Conservation (phyloP, 768 basidiomycete genomes). For the Kwoniella sp. region DNA sequence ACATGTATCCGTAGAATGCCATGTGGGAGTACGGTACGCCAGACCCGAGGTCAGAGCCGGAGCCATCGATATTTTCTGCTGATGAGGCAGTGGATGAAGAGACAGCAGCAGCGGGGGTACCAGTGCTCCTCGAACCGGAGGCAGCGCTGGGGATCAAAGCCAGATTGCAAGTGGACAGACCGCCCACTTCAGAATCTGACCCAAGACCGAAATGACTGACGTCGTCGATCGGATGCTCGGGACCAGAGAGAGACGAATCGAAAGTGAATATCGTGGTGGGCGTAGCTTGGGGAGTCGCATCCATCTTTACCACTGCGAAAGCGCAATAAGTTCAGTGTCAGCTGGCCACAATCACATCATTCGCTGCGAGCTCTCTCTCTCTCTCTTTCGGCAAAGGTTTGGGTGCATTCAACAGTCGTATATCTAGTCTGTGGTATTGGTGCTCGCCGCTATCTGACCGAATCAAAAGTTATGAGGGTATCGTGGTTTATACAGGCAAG, state of each 20-base stretch:
- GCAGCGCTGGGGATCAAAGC: slow-evolving; percentile 23
- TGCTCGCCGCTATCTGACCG: too few species aligned
- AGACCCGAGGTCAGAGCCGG: neutral
- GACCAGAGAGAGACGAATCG: slow-evolving; percentile 8
- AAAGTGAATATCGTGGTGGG: slow-evolving; percentile 48
- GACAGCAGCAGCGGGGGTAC: neutral
- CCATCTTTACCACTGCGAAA: slow-evolving; percentile 41
- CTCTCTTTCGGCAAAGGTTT: too few species aligned
- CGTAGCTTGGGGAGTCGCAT: slow-evolving; percentile 27
- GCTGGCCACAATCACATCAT: too few species aligned
- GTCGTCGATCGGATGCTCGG: slow-evolving; percentile 48
- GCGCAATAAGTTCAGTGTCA: slow-evolving; percentile 1
- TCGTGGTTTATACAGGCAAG: too few species aligned
- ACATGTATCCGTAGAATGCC: slow-evolving; percentile 77
- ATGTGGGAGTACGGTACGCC: slow-evolving; percentile 32
- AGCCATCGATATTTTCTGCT: too few species aligned
- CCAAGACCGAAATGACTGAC: slow-evolving; percentile 72
- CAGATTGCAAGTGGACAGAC: slow-evolving; percentile 55
- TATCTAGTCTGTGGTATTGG: too few species aligned
- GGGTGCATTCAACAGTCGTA: too few species aligned
- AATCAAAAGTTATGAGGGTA: too few species aligned
- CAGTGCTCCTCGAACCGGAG: neutral
- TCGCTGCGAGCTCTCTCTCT: too few species aligned
- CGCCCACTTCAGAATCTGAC: slow-evolving; percentile 86
- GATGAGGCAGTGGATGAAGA: too few species aligned